A percentile compares a stretch with the other conserved stretches of the same genome.
These are phyloP conservation scores for Wickerhamomyces sydowiorum DNA, from an alignment of 805 yeast species.

Conservation along the genomic window DNA sequence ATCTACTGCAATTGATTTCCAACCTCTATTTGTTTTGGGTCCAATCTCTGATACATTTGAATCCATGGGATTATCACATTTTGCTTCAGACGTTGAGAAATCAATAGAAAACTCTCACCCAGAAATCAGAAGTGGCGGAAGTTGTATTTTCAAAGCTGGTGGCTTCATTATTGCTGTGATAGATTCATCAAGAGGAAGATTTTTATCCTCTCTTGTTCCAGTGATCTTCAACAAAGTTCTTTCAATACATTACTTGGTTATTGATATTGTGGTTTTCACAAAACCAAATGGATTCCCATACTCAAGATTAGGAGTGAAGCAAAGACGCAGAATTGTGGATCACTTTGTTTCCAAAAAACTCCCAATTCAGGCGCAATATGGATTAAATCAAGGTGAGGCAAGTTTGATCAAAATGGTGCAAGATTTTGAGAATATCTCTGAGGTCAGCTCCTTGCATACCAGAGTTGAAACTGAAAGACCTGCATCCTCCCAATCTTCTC, in stretches of 20 bases:
- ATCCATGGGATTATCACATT: slow-evolving; percentile 84
- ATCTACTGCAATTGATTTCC: slow-evolving; percentile 43
- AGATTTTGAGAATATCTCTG: slow-evolving; percentile 24
- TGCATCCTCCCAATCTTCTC: neutral
- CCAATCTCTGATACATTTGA: slow-evolving; percentile 84
- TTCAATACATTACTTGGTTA: slow-evolving; percentile 72
- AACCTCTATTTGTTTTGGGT: slow-evolving; percentile 81
- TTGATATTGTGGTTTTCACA: slow-evolving; percentile 82
- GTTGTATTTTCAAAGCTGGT: slow-evolving; percentile 76
- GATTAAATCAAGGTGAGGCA: slow-evolving; percentile 63
- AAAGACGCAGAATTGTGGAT: slow-evolving; percentile 61
- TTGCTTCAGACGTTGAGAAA: slow-evolving; percentile 76
- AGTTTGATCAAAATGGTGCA: slow-evolving; percentile 53
- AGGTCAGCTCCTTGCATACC: neutral
- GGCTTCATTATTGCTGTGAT: slow-evolving; percentile 73
- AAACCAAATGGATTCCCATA: slow-evolving; percentile 57
- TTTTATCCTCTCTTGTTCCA: slow-evolving; percentile 73
- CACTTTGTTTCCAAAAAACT: slow-evolving; percentile 49
- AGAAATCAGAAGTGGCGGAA: slow-evolving; percentile 45
- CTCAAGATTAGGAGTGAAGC: slow-evolving; percentile 70
- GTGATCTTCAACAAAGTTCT: slow-evolving; percentile 74
- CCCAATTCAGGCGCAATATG: slow-evolving; percentile 36
- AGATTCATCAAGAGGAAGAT: slow-evolving; percentile 47
- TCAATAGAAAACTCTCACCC: slow-evolving; percentile 51
- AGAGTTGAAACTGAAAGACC: neutral